phyloP scores from a whole-genome alignment of 2,329 filamentous ascomycete genomes.

The Clarireedia hainanense region DNA sequence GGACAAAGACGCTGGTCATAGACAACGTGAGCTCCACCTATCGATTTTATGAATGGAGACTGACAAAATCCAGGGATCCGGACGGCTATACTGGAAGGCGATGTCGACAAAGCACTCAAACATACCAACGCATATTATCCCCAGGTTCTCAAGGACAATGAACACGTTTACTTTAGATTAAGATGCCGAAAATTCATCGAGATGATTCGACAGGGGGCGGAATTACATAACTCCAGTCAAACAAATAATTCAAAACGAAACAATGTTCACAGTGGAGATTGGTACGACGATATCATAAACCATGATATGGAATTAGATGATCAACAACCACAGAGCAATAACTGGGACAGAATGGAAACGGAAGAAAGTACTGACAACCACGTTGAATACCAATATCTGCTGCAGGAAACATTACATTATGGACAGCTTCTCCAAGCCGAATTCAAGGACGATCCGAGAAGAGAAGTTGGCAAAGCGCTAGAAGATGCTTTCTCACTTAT shows the following conservation, averaged over 20 bases:
- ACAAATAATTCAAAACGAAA: slow-evolving; percentile 29
- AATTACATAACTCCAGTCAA: slow-evolving; percentile 39
- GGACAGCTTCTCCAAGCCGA: slow-evolving; percentile 72
- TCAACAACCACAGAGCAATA: slow-evolving; percentile 35
- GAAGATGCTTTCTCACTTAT: slow-evolving; percentile 82
- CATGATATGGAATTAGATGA: slow-evolving; percentile 47
- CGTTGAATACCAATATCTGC: slow-evolving; percentile 36
- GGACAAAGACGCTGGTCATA: slow-evolving; percentile 76
- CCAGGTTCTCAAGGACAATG: slow-evolving; percentile 68
- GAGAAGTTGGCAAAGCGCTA: slow-evolving; percentile 65
- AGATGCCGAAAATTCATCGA: slow-evolving; percentile 91
- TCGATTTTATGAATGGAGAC: neutral
- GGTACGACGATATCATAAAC: slow-evolving; percentile 32
- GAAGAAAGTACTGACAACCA: slow-evolving; percentile 31
- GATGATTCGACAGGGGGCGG: slow-evolving; percentile 72
- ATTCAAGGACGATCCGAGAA: slow-evolving; percentile 63
- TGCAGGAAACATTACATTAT: slow-evolving; percentile 67
- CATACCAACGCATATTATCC: slow-evolving; percentile 73
- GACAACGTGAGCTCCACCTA: slow-evolving; percentile 60
- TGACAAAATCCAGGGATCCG: slow-evolving; percentile 61
- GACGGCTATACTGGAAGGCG: slow-evolving; percentile 77
- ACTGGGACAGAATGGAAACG: slow-evolving; percentile 46
- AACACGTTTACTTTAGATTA: slow-evolving; percentile 79
- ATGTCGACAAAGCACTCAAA: slow-evolving; percentile 85
- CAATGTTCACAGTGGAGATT: slow-evolving; percentile 32